Evolutionary conservation across 139 green algal genomes (phyloP).

Genomic region (Spirogloea muscicola): DNA sequence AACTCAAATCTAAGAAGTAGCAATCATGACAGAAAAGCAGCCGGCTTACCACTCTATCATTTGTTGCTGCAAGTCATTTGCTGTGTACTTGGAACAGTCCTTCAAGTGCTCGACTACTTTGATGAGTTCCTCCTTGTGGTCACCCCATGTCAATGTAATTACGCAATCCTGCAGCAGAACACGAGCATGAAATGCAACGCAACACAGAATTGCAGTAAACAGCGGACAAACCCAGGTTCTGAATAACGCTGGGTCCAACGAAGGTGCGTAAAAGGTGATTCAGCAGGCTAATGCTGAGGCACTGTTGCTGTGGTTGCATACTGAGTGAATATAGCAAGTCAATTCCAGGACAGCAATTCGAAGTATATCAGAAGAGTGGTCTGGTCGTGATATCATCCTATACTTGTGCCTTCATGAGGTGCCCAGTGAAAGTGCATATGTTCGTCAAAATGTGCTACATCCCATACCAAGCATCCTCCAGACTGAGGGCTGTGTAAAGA

Average conservation of each 20-base stretch:
- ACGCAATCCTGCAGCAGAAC: too few species aligned
- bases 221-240: neutral
- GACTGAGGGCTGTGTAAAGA: neutral
- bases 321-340: too few species aligned
- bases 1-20: neutral
- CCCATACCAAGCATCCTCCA: neutral
- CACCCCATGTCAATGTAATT: neutral
- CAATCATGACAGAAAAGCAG: neutral
- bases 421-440: neutral
- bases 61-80: neutral
- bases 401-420: too few species aligned
- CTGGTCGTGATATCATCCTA: too few species aligned
- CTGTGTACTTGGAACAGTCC: neutral
- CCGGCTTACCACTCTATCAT: neutral
- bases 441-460: neutral
- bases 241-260: neutral
- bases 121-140: slow-evolving; percentile 5
- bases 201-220: neutral
- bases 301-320: too few species aligned
- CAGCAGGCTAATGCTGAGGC: too few species aligned
- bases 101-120: neutral
- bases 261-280: too few species aligned
- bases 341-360: too few species aligned
- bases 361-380: too few species aligned
- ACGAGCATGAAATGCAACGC: neutral